Base-by-base conservation (phyloP, 306 rosid species). In the Senna tora region DNA sequence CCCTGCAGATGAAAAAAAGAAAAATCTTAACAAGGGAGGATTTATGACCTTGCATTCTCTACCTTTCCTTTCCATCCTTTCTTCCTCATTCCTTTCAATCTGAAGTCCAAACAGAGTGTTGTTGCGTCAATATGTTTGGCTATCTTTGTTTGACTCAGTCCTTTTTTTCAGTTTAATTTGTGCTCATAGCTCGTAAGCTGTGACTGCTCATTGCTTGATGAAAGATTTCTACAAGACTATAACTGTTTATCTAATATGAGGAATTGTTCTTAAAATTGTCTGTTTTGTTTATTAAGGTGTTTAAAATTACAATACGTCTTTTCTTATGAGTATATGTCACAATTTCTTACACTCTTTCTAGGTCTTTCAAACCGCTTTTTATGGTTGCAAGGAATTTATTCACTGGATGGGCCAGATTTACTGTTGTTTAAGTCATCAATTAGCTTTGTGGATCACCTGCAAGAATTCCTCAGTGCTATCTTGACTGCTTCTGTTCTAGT, bases 361-460 rank as follows among this genome's bases (percentile, higher is more conserved):
- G 97, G 97, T 69, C 92, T 93, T 73, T 69, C 85, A 58, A 93
- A 91, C 73, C 89, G 97, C 55, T 89, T 87, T 76, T 72, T 57
- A 61, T 93, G 97, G 98, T 90, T 93, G 98, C 94, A 90, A 86
- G 86, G 81, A 64, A 30, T 81, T 75, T 86, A 86, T 86, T 92
- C 97, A 51, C 67, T 85, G 71, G 69, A 62, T 32, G 87, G 87
- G 50, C 86, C 71, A 36, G 98, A 91, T 36, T 9, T 80, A 9
- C 70, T 87, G 84, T 84, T 93, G 85, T 89, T 93, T 80, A 93
- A 93, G 86, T 80, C 98, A 41, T 81, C 96, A 4, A 76, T 91
- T 67, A 86, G 96, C 89, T 93, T 93, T 74, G 64, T 93, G 58
- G 97, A 93, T 75, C 98, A 90, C 82, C 77, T 93, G 78, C 98